Evolutionary conservation across 2,329 filamentous ascomycete genomes (phyloP), one percentile per base, ranked within the genome.

Genomic region (Trichoderma polysporum): DNA sequence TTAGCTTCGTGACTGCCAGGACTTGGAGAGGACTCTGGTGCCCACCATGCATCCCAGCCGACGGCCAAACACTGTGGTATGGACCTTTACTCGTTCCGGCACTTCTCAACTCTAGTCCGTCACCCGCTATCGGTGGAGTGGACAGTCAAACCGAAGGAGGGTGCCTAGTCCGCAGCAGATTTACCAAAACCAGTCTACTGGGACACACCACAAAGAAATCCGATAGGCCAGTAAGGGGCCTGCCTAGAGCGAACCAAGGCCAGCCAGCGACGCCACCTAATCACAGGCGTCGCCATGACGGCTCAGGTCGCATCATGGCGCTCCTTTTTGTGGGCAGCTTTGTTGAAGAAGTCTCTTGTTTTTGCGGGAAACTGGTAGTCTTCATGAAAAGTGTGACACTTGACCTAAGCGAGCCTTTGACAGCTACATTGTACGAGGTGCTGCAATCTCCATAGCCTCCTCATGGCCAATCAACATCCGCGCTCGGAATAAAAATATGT

Each of bases 101-200:
- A 54, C 60, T 41, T 63, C 17, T 41, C 33, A 29, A 31, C 59
- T 31, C 45, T 54, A 22, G 59, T 22, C 35, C 52, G 12, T 12
- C 49, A 53, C n/a, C 59, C 19, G 22, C 47, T 49, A 29, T 29
- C 25, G 19, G 49, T 41, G 59, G 59, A 50, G 33, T 41, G n/a
- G 17, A 56, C 33, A n/a, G 19, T 56, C 29, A 41, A 27, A 35
- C 37, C 31, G 37, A 39, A 41, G 49, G 59, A 49, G 59, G 19
- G 31, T 9, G 31, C n/a, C 41, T 45, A 45, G 41, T 45, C 12
- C 31, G 53, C 31, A n/a, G 31, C 7, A 41, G 53, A 57, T 41
- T 63, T 54, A 17, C 62, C 53, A 66, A 49, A 50, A 27, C 62
- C 62, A 41, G 39, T 31, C 15, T 56, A 56, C 53, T 50, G 62